These are phyloP conservation scores for Brassica incana DNA, from an alignment of 345 rosid species.

Conservation along the genomic window DNA sequence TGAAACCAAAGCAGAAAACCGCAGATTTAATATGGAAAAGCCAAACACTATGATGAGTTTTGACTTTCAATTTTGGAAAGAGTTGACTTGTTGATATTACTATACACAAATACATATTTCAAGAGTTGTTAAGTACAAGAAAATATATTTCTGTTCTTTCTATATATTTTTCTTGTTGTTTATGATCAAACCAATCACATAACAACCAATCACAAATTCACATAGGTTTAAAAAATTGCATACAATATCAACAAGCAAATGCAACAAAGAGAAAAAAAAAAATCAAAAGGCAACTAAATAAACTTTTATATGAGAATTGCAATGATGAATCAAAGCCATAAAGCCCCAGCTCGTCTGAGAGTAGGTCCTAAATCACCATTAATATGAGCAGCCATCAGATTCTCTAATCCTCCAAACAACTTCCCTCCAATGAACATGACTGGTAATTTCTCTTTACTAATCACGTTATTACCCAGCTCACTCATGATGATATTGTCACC, in stretches of 20 bases:
- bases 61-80: neutral
- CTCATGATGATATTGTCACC: neutral
- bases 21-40: neutral
- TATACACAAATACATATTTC: neutral
- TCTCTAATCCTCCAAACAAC: neutral
- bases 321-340: neutral
- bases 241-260: neutral
- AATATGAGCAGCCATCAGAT: neutral
- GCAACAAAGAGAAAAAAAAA: neutral
- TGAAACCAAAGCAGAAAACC: neutral
- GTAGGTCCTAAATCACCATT: neutral
- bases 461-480: neutral
- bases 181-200: neutral
- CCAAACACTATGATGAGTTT: neutral
- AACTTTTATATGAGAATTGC: neutral
- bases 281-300: neutral
- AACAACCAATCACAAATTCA: neutral
- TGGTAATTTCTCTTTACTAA: neutral
- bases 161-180: neutral
- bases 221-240: neutral
- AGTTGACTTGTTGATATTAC: constrained; percentile 1
- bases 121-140: neutral
- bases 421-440: neutral
- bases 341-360: neutral
- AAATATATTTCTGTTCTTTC: neutral